phyloP scores from a whole-genome alignment of 2,329 filamentous ascomycete species.

The Colletotrichum cuscutae region DNA sequence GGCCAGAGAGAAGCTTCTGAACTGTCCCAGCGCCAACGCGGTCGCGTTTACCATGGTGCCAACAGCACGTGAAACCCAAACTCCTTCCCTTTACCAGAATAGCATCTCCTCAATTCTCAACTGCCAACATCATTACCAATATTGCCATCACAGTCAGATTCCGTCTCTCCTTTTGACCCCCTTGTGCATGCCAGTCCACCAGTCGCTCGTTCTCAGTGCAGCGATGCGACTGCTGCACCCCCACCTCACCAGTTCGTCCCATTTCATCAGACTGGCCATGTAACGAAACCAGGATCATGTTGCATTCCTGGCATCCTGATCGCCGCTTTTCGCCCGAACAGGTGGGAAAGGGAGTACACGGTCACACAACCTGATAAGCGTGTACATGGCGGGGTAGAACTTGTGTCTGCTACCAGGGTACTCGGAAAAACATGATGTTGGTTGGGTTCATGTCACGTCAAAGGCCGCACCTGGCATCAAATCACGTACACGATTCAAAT shows the following conservation, averaged over 20 bases:
- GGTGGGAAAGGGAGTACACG: neutral
- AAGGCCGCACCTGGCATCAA: neutral
- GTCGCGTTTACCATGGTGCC: too few species aligned
- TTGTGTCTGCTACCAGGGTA: neutral
- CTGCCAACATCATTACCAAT: too few species aligned
- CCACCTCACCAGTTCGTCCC: neutral
- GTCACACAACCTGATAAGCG: neutral
- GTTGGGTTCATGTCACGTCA: neutral
- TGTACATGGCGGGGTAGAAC: neutral
- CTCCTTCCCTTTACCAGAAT: neutral
- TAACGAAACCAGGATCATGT: neutral
- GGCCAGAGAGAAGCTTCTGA: neutral
- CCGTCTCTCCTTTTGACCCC: neutral
- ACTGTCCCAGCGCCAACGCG: neutral
- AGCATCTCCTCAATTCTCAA: neutral
- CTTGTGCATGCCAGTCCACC: neutral
- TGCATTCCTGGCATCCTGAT: neutral
- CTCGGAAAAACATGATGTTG: too few species aligned
- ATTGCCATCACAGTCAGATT: too few species aligned
- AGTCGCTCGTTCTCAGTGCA: neutral
- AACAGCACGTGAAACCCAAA: too few species aligned
- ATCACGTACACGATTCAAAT: neutral
- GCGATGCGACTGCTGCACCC: neutral
- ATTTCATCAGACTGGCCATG: conserved; percentile 7
- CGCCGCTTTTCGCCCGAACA: neutral